Conservation (phyloP, 2,329 filamentous ascomycete genomes). For the Amauroascus verrucosus region DNA sequence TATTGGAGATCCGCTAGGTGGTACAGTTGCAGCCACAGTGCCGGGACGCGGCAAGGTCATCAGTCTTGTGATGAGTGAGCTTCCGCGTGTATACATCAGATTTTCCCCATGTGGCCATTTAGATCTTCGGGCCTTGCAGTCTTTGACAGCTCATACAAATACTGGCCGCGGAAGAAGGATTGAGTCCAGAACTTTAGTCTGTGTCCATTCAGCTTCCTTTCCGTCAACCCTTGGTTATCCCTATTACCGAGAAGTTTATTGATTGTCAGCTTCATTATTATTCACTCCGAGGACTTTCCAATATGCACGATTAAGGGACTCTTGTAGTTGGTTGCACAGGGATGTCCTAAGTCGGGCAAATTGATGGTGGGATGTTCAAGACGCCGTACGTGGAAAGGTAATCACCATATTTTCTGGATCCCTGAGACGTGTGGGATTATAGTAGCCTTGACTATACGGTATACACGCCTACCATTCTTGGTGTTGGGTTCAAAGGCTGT, state of each 20-base stretch:
- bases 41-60: not conserved
- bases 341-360: slow-evolving; percentile 1
- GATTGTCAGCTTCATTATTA: not conserved
- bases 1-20: not conserved
- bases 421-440: not conserved
- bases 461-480: not conserved
- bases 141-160: not conserved
- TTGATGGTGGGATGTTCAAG: not conserved
- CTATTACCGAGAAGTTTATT: slow-evolving; percentile 6
- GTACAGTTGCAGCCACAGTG: not conserved
- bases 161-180: not conserved
- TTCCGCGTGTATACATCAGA: not conserved
- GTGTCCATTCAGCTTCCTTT: not conserved
- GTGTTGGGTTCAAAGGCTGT: not conserved
- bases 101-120: slow-evolving; percentile 1
- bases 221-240: not conserved
- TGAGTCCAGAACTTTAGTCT: not conserved
- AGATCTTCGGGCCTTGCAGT: not conserved
- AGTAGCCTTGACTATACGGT: slow-evolving; percentile 6
- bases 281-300: not conserved
- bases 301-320: not conserved
- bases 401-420: not conserved
- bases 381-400: not conserved
- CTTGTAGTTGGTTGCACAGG: slow-evolving; percentile 7
- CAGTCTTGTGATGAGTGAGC: not conserved